A percentile compares a stretch with the other conserved stretches of the same genome.
Evolutionary conservation across 2,329 filamentous ascomycete species (phyloP).

Genomic region (Colletotrichum orbiculare): DNA sequence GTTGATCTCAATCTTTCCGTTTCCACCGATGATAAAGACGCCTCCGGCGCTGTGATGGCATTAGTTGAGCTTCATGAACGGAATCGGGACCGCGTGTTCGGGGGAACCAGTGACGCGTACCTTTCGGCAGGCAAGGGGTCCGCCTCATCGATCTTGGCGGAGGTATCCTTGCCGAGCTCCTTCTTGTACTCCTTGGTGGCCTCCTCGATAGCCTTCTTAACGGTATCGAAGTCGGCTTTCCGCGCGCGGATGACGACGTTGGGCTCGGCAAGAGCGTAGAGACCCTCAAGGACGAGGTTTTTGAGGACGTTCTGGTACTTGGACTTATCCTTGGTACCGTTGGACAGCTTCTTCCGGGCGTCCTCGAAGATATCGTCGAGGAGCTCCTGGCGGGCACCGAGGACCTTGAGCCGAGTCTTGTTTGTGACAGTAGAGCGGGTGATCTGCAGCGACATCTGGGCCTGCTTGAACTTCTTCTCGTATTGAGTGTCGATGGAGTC

Average conservation of each 20-base stretch:
- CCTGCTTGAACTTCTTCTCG: slow-evolving; percentile 99
- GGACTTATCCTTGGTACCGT: slow-evolving; percentile 72
- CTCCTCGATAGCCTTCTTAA: slow-evolving; percentile 81
- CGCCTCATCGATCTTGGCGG: slow-evolving; percentile 80
- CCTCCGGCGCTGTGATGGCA: slow-evolving; percentile 77
- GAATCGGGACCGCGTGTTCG: background rate
- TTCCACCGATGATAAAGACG: slow-evolving; percentile 80
- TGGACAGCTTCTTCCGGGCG: slow-evolving; percentile 76
- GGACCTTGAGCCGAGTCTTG: slow-evolving; percentile 91
- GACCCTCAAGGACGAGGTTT: slow-evolving; percentile 86
- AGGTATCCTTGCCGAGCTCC: slow-evolving; percentile 75
- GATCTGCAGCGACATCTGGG: slow-evolving; percentile 98
- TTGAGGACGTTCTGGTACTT: slow-evolving; percentile 83
- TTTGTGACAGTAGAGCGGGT: slow-evolving; percentile 95
- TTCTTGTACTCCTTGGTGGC: slow-evolving; percentile 88
- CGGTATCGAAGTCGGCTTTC: slow-evolving; percentile 80
- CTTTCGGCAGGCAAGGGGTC: slow-evolving; percentile 82
- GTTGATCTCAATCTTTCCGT: slow-evolving; percentile 97
- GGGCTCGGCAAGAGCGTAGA: slow-evolving; percentile 87
- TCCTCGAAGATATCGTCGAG: slow-evolving; percentile 90
- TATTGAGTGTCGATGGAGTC: slow-evolving; percentile 91
- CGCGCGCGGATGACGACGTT: slow-evolving; percentile 80
- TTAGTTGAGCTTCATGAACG: slow-evolving; percentile 9
- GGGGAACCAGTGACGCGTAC: slow-evolving; percentile 65
- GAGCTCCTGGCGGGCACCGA: slow-evolving; percentile 88